Conservation (phyloP, 495 filamentous ascomycete genomes). For the Haplographium delicatum region DNA sequence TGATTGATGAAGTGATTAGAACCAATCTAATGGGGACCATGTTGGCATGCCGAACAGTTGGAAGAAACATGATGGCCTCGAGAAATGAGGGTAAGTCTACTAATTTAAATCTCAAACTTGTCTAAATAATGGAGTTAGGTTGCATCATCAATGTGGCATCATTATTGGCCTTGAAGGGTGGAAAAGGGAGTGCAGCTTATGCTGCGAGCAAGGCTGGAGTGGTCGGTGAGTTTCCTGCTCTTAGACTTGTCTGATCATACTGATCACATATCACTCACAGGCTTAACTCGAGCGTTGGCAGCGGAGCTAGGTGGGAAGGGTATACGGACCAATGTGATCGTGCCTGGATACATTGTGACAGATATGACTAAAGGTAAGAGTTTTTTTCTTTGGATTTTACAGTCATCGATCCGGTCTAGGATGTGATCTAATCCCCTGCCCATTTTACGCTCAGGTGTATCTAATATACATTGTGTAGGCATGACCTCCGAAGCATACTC, state of each 20-base stretch:
- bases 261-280: conserved; percentile 24
- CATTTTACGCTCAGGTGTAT: conserved; percentile 1
- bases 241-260: not conserved
- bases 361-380: conserved; percentile 66
- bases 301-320: conserved; percentile 52
- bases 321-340: conserved; percentile 70
- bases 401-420: not conserved
- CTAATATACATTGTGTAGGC: conserved; percentile 30
- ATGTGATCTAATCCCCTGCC: not conserved
- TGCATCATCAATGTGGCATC: conserved; percentile 81
- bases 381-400: not conserved
- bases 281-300: conserved; percentile 64
- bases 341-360: conserved; percentile 81
- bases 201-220: conserved; percentile 77
- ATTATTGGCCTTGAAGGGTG: conserved; percentile 58
- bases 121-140: conserved; percentile 22
- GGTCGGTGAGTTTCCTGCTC: conserved; percentile 42
- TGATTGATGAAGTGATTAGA: conserved; percentile 46
- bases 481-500: conserved; percentile 24
- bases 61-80: conserved; percentile 45
- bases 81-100: conserved; percentile 28
- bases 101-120: not conserved
- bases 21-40: conserved; percentile 75
- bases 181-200: conserved; percentile 63
- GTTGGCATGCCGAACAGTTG: conserved; percentile 51